Evolutionary conservation across 306 rosid species (phyloP), one percentile per base, ranked within the genome.

Genomic region (Sophora flavescens): DNA sequence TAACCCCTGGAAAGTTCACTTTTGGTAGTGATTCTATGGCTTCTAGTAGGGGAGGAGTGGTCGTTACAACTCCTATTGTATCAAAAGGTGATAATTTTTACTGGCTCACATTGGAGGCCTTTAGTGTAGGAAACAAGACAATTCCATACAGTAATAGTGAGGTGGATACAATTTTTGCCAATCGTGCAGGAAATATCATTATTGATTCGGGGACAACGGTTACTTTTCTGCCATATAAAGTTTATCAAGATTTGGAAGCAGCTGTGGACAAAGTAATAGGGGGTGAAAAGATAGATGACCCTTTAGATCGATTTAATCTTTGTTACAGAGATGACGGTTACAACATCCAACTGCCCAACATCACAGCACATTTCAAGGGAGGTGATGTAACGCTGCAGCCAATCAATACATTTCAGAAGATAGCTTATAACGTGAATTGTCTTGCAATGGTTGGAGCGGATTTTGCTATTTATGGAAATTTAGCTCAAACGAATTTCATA

Each of bases 191-290:
- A 0, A 88, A 88, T 41, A 60, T 90, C 9, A 9, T 92, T 0
- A 82, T 92, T 18, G 89, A 92, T 53, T 79, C 87, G 0, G 93
- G 96, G 8, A 88, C 96, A 15, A 77, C 91, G 0, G 6, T 78
- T 1, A 90, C 86, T 0, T 11, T 51, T 50, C 74, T 89, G 0
- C 91, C 95, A 0, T 11, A 6, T 0, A 70, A 70, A 0, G 54
- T 86, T 26, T 51, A 72, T 32, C 38, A 56, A 8, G 71, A 75
- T 3, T 16, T 93, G 63, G 86, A 26, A 3, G n/a, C 42, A 10
- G 83, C 73, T 1, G 41, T 90, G 76, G 77, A 51, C 18, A 62
- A 50, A 1, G 63, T 78, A 1, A 44, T 88, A 8, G 52, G 9
- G 0, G 86, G 71, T 6, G 61, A 64, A 65, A 36, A 51, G 33